Base-by-base conservation (phyloP, 768 basidiomycete genomes). In the Amanita rubescens region DNA sequence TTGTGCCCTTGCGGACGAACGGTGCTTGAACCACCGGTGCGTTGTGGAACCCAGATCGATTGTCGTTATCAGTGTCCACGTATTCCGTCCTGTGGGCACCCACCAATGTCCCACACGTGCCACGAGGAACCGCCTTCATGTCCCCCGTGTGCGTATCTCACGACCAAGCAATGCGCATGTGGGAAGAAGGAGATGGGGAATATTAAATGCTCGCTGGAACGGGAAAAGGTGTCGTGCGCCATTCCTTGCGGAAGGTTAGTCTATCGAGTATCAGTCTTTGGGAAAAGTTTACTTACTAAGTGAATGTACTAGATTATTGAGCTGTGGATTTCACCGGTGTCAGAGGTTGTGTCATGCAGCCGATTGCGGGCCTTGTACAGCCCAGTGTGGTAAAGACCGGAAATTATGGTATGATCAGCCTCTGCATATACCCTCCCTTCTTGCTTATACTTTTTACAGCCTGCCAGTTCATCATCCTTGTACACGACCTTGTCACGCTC, bases 251-350 rank as follows among this genome's bases (percentile, higher is more conserved):
- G 56, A 37, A 84, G 85, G 80, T 85, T 54, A 58, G 82, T 50
- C 8, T 8, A 30, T 30, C 30, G 19, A 34, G 12, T 27, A 11
- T 5, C 15, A 0, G 38, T 20, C 45, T 42, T 20, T 55, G 25
- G 33, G 20, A 5, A n/a, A 48, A 24, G 42, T 33, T 20, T 56
- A 32, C 44, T 49, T 22, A 17, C 46, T 37, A 46, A 7, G 55
- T 35, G 7, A 32, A 46, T n/a, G 27, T 24, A 54, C n/a, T 22
- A 86, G 83, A 56, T 67, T 87, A 2, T 71, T 97, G 53, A 69
- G 69, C 0, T 99, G 96, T 61, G 96, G 95, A 2, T 92, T 86
- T 64, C 96, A 99, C 65, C 82, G 77, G 12, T 99, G 96, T 65
- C 82, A 87, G 55, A 77, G 83, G 52, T 61, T 76, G 0, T 99